phyloP scores from a whole-genome alignment of 768 basidiomycete genomes.

The Dioszegia crocea region DNA sequence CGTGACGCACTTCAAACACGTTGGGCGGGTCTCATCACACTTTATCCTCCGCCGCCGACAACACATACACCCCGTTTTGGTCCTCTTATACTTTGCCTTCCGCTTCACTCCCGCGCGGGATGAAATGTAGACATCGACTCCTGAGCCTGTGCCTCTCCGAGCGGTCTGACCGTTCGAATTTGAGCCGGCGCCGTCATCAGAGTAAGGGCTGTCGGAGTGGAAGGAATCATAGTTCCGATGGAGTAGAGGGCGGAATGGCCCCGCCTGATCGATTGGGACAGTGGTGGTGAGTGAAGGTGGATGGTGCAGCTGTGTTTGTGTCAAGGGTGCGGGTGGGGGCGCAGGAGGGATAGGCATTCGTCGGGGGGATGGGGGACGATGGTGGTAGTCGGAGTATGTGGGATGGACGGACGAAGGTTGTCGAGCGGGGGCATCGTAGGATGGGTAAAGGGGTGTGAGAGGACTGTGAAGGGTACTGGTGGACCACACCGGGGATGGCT shows the following conservation, averaged over 20 bases:
- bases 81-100: slow-evolving; percentile 80
- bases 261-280: too few species aligned
- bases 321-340: too few species aligned
- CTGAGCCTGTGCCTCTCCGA: too few species aligned
- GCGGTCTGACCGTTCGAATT: neutral
- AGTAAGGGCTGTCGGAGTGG: too few species aligned
- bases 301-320: too few species aligned
- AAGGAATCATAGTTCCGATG: too few species aligned
- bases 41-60: slow-evolving; percentile 95
- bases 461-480: neutral
- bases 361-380: neutral
- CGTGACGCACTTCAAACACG: slow-evolving; percentile 78
- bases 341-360: too few species aligned
- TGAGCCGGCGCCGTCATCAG: too few species aligned
- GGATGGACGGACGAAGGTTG: neutral
- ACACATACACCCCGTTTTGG: slow-evolving; percentile 89
- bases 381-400: neutral
- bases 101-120: slow-evolving; percentile 30
- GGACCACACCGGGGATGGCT: too few species aligned
- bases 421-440: neutral
- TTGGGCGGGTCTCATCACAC: slow-evolving; percentile 89
- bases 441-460: neutral
- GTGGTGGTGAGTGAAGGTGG: too few species aligned
- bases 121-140: too few species aligned
- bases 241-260: too few species aligned